A percentile compares a stretch with the other conserved stretches of the same genome.
Evolutionary conservation across 139 green algal genomes (phyloP).

Genomic region (Desmodesmus armatus): DNA sequence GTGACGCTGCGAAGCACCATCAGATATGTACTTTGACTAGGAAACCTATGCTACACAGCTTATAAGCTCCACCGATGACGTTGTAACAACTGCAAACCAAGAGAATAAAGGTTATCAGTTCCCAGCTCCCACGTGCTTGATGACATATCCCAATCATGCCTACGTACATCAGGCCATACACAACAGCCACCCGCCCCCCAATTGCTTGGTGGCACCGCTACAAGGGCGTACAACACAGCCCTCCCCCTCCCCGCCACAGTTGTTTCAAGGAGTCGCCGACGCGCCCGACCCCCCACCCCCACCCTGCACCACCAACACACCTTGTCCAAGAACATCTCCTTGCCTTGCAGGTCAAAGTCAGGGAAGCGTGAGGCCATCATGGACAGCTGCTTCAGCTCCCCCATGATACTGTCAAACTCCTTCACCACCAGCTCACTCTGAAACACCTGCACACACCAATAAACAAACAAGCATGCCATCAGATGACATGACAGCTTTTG

Average conservation of each 20-base stretch:
- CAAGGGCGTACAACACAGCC: too few species aligned
- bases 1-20: not conserved
- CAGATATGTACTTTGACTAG: not conserved
- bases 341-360: conserved; percentile 64
- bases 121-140: too few species aligned
- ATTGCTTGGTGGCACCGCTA: too few species aligned
- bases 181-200: too few species aligned
- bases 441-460: conserved; percentile 13
- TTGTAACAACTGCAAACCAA: too few species aligned
- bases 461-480: not conserved
- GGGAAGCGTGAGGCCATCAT: conserved; percentile 61
- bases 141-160: too few species aligned
- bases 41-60: not conserved
- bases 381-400: conserved; percentile 44
- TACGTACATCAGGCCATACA: too few species aligned
- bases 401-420: conserved; percentile 51
- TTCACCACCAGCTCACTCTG: conserved; percentile 41
- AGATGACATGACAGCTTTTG: not conserved
- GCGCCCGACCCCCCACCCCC: too few species aligned
- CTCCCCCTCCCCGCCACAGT: too few species aligned
- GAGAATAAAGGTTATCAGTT: too few species aligned
- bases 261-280: too few species aligned
- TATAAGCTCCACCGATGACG: not conserved
- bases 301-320: conserved; percentile 37
- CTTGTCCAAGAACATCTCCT: conserved; percentile 63